phyloP scores from a whole-genome alignment of 495 filamentous ascomycete species.

The Saxispiralis lemnorum region DNA sequence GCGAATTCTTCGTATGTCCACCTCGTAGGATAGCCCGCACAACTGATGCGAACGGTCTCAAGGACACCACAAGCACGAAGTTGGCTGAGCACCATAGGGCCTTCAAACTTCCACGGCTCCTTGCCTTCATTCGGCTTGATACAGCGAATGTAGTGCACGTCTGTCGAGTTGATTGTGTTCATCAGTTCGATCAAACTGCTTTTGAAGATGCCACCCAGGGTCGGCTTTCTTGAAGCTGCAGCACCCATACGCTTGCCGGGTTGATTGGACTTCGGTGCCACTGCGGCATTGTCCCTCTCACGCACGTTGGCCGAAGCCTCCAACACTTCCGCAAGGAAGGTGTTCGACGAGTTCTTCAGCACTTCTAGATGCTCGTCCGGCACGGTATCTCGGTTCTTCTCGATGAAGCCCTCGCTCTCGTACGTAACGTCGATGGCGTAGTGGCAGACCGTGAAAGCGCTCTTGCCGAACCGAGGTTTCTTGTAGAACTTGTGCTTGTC shows the following conservation, averaged over 20 bases:
- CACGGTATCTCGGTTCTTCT: slow-evolving; percentile 98
- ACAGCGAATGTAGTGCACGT: slow-evolving; percentile 98
- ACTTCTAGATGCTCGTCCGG: slow-evolving; percentile 96
- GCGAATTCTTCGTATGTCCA: slow-evolving; percentile 99
- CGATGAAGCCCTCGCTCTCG: slow-evolving; percentile 98
- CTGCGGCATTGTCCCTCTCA: slow-evolving; percentile 67
- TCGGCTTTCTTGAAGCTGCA: slow-evolving; percentile 88
- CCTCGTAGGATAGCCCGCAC: slow-evolving; percentile 88
- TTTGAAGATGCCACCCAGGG: slow-evolving; percentile 95
- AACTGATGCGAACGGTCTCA: slow-evolving; percentile 95
- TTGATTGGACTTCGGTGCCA: slow-evolving; percentile 42
- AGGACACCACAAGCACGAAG: slow-evolving; percentile 95
- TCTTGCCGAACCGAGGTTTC: slow-evolving; percentile 94
- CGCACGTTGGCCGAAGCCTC: slow-evolving; percentile 68
- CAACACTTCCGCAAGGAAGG: slow-evolving; percentile 70
- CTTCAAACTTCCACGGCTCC: slow-evolving; percentile 93
- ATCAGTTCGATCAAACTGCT: slow-evolving; percentile 96
- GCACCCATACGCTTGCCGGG: slow-evolving; percentile 72
- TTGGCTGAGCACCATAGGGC: slow-evolving; percentile 96
- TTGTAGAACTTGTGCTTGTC: slow-evolving; percentile 97
- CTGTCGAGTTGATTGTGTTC: slow-evolving; percentile 90
- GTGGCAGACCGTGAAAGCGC: slow-evolving; percentile 94
- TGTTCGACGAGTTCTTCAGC: slow-evolving; percentile 64
- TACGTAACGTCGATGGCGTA: slow-evolving; percentile 98
- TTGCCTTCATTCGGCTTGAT: slow-evolving; percentile 99